phyloP scores from a whole-genome alignment of 306 rosid genomes.

The Urtica urens region DNA sequence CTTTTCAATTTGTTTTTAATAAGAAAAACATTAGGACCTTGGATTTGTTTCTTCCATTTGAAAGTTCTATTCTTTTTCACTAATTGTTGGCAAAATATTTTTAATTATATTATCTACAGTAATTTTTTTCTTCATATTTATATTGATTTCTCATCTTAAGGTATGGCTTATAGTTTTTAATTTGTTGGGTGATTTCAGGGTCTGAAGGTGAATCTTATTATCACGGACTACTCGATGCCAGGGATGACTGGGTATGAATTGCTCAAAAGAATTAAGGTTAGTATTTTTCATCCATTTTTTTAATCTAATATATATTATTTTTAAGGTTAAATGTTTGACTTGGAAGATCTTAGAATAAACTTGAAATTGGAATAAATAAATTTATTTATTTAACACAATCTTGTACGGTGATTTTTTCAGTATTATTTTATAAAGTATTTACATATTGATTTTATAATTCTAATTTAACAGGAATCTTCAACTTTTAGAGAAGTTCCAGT shows the following conservation, averaged over 20 bases:
- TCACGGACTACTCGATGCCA: constrained; percentile 97
- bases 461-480: constrained; percentile 64
- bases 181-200: constrained; percentile 35
- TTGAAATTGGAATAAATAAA: no score
- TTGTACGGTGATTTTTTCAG: no score
- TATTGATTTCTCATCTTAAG: not conserved
- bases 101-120: not conserved
- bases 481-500: constrained; percentile 80
- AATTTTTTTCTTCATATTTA: not conserved
- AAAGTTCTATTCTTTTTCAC: not conserved
- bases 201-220: constrained; percentile 77
- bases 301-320: not conserved
- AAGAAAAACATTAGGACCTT: not conserved
- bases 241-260: constrained; percentile 96
- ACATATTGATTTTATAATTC: not conserved
- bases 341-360: not conserved
- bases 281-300: not conserved
- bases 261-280: constrained; percentile 86
- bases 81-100: not conserved
- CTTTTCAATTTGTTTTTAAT: no score
- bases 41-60: not conserved
- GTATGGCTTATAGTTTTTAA: constrained; percentile 9
- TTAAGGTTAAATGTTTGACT: not conserved
- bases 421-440: no score
- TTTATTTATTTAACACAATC: no score